Conservation (phyloP, 2,329 filamentous ascomycete genomes). For the Claviceps sp. region DNA sequence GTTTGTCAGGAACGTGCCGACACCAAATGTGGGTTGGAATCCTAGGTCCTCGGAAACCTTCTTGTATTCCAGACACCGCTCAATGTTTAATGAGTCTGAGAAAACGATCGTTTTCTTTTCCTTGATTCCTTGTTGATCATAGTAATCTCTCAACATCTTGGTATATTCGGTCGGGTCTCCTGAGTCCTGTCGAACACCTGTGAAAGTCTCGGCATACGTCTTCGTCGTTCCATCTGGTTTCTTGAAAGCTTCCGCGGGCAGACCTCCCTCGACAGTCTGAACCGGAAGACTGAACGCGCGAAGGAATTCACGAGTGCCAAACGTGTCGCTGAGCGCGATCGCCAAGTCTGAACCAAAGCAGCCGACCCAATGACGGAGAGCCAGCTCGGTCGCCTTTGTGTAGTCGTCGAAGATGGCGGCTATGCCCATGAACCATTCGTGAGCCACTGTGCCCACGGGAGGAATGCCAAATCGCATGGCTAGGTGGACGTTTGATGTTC, state of each 20-base stretch:
- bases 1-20: conserved; percentile 92
- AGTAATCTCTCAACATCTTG: conserved; percentile 67
- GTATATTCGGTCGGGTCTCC: conserved; percentile 74
- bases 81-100: conserved; percentile 86
- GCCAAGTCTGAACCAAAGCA: conserved; percentile 78
- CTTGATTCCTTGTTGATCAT: conserved; percentile 58
- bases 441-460: conserved; percentile 78
- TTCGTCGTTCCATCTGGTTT: conserved; percentile 28
- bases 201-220: conserved; percentile 71
- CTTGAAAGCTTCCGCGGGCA: conserved; percentile 27
- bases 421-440: conserved; percentile 99
- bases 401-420: conserved; percentile 86
- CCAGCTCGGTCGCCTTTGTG: conserved; percentile 67
- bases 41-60: conserved; percentile 63
- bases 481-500: conserved; percentile 93
- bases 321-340: conserved; percentile 91
- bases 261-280: conserved; percentile 28
- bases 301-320: conserved; percentile 83
- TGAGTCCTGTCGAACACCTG: conserved; percentile 79
- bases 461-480: conserved; percentile 82
- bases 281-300: conserved; percentile 63
- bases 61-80: conserved; percentile 85
- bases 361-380: conserved; percentile 75
- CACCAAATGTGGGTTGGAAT: conserved; percentile 79
- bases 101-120: conserved; percentile 86